These are phyloP conservation scores for Thielaviopsis punctulata DNA, from an alignment of 2,329 filamentous ascomycete genomes.

Conservation along the genomic window DNA sequence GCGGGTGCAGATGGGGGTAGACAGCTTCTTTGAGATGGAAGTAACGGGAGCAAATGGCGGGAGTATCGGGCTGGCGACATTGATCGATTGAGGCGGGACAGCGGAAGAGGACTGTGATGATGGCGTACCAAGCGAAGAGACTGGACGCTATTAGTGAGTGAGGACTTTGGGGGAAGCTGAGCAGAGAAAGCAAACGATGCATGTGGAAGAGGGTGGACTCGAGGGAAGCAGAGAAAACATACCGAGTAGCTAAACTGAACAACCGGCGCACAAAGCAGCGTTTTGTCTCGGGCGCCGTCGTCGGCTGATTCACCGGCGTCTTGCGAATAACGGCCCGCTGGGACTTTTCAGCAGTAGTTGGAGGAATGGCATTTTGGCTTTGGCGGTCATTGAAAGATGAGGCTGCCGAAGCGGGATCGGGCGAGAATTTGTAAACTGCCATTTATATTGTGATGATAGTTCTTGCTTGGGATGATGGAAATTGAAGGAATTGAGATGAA, in stretches of 20 bases:
- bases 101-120: slow-evolving; percentile 63
- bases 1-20: slow-evolving; percentile 62
- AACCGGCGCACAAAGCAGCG: neutral
- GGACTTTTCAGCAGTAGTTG: too few species aligned
- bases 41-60: slow-evolving; percentile 72
- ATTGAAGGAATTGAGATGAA: neutral
- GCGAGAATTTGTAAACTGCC: neutral
- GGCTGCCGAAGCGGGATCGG: neutral
- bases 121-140: slow-evolving; percentile 68
- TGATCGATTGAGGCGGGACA: slow-evolving; percentile 57
- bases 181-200: too few species aligned
- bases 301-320: neutral
- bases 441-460: neutral
- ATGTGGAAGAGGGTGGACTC: neutral
- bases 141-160: slow-evolving; percentile 26
- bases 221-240: neutral
- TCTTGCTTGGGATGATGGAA: neutral
- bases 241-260: neutral
- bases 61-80: slow-evolving; percentile 44
- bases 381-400: neutral
- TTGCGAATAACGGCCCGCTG: neutral
- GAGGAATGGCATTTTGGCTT: neutral
- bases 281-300: too few species aligned
- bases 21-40: slow-evolving; percentile 44
- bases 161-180: too few species aligned